Base-by-base conservation (phyloP, 805 yeast species). In the Kodamaea hsintzibuensis region DNA sequence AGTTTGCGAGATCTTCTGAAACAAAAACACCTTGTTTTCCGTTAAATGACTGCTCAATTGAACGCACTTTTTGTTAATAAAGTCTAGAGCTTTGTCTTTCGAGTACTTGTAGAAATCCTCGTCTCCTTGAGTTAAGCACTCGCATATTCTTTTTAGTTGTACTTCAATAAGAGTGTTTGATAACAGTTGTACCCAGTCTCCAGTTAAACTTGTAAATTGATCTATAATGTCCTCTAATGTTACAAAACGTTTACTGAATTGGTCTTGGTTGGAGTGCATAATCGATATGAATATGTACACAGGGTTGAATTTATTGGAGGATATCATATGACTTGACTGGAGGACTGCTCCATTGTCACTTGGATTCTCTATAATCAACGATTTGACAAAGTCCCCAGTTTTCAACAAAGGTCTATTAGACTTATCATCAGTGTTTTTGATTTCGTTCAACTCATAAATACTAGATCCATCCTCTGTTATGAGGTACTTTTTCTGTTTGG, bases 211-310 rank as follows among this genome's bases (percentile, higher is more conserved):
- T 47, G 64, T 62, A 30, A 76, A 55, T 14, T 61, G 56, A 57
- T 79, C 83, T 7, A 68, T 60, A 3, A 82, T 57, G 60, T 82
- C 85, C 18, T 82, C 83, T 13, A 71, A 58, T 0, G 78, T 64
- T 54, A 74, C 54, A 58, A 69, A 65, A 44, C 80, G 60, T 45
- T 56, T 57, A 42, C 62, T 48, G 40, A 71, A 69, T 19, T 61
- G 61, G 17, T 64, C 63, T 1, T 68, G 51, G 30, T 61, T 52
- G 7, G 45, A 17, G 3, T 58, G 50, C 57, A 80, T 72, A 43
- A 68, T 66, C 2, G 70, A 57, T 10, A 81, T 64, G 47, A 82
- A 57, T 2, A 73, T 58, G 62, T 74, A 82, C 0, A 65, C 64
- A 7, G 72, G 48, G 57, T 80, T 76, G 64, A 73, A 79, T 43